phyloP scores from a whole-genome alignment of 2,329 filamentous ascomycete genomes.

The Elsinoe australis region DNA sequence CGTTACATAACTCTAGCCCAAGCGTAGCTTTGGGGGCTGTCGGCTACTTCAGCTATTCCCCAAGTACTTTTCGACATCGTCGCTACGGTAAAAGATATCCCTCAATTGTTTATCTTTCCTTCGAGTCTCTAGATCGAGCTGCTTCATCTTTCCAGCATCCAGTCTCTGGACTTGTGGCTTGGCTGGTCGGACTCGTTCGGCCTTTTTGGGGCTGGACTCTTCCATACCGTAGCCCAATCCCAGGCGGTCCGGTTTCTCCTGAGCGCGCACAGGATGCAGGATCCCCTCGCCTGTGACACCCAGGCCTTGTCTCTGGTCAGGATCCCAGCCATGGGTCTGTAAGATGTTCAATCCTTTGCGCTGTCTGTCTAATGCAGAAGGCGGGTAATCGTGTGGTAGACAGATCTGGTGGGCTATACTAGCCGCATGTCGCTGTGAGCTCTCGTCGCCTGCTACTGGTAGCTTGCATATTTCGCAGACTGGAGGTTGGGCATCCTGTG shows the following conservation, averaged over 20 bases:
- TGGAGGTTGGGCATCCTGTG: not conserved
- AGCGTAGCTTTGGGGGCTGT: too few species aligned
- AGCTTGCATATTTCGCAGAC: conserved; percentile 33
- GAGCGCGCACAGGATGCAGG: conserved; percentile 64
- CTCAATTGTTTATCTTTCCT: conserved; percentile 44
- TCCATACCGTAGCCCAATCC: conserved; percentile 53
- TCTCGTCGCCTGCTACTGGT: conserved; percentile 24
- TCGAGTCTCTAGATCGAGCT: conserved; percentile 52
- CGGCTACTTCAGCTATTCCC: conserved; percentile 30
- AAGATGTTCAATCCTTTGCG: conserved; percentile 63
- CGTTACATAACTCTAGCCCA: too few species aligned
- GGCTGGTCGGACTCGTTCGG: conserved; percentile 4
- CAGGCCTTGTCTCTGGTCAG: conserved; percentile 63
- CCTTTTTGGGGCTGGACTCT: conserved; percentile 4
- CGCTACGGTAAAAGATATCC: conserved; percentile 63
- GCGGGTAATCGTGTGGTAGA: conserved; percentile 61
- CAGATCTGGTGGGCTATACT: conserved; percentile 65
- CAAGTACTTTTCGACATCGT: conserved; percentile 71
- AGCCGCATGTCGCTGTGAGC: conserved; percentile 44
- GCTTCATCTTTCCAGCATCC: conserved; percentile 63
- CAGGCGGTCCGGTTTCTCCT: conserved; percentile 63
- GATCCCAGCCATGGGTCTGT: conserved; percentile 63
- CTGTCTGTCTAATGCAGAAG: conserved; percentile 61
- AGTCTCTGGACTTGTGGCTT: conserved; percentile 36
- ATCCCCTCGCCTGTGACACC: conserved; percentile 63